Conservation (phyloP, 352 stramenopile genomes). For the Phytophthora aleatoria region DNA sequence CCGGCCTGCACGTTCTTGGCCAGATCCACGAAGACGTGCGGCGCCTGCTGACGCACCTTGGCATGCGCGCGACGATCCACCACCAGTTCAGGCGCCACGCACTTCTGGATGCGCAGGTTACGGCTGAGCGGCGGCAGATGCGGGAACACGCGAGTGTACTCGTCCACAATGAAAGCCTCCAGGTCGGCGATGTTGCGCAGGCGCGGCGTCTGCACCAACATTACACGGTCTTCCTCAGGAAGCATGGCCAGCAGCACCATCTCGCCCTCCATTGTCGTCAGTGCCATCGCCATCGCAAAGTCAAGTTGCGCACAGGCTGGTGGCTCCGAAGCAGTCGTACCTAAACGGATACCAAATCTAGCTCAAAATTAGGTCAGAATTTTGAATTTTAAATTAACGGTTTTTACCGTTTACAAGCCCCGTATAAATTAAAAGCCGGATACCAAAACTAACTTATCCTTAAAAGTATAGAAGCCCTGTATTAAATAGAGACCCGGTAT, state of each 20-base stretch:
- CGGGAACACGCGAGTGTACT: conserved; percentile 72
- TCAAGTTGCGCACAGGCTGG: not conserved
- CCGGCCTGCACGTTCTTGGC: conserved; percentile 80
- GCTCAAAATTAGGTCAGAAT: not conserved
- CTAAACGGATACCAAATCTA: conserved; percentile 11
- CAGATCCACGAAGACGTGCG: conserved; percentile 72
- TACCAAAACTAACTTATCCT: too few relatives aligned
- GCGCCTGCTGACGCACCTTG: conserved; percentile 31
- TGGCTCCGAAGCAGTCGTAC: conserved; percentile 30
- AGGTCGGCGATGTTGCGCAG: conserved; percentile 58
- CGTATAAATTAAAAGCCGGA: too few relatives aligned
- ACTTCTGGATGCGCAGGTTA: conserved; percentile 76
- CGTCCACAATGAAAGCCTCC: conserved; percentile 63
- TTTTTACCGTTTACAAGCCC: too few relatives aligned
- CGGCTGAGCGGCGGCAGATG: conserved; percentile 44
- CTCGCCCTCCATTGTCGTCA: conserved; percentile 45
- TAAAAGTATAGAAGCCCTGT: too few relatives aligned
- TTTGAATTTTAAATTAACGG: too few relatives aligned
- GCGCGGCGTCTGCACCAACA: conserved; percentile 66
- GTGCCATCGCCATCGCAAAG: conserved; percentile 26
- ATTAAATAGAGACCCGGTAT: too few relatives aligned
- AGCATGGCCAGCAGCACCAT: conserved; percentile 80
- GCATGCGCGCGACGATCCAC: conserved; percentile 50
- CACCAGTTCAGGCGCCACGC: conserved; percentile 57
- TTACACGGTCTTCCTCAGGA: conserved; percentile 59